These are phyloP conservation scores for Alternaria sp. DNA, from an alignment of 2,329 filamentous ascomycete species.

Conservation along the genomic window DNA sequence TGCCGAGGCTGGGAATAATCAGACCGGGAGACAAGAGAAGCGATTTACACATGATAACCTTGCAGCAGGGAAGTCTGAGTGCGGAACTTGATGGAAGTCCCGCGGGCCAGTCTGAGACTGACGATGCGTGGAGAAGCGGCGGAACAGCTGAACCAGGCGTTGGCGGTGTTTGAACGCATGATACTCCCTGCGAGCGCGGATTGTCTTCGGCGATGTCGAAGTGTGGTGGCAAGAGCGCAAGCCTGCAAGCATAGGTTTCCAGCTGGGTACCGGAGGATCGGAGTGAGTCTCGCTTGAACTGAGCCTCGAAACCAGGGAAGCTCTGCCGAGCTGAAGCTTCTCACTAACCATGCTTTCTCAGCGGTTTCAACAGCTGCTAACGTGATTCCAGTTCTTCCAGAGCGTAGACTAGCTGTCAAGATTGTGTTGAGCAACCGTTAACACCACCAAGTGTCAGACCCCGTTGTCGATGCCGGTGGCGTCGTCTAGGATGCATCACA, in stretches of 20 bases:
- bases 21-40: background rate
- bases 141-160: slow-evolving; percentile 3
- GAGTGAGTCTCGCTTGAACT: background rate
- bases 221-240: slow-evolving; percentile 9
- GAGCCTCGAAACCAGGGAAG: background rate
- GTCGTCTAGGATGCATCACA: background rate
- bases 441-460: background rate
- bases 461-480: background rate
- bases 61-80: slow-evolving; percentile 2
- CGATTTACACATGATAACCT: background rate
- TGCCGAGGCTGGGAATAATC: background rate
- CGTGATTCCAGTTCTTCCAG: slow-evolving; percentile 2
- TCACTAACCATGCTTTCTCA: background rate
- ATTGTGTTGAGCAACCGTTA: background rate
- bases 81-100: slow-evolving; percentile 3
- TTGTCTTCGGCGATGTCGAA: background rate
- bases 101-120: slow-evolving; percentile 3
- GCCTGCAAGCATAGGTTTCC: background rate
- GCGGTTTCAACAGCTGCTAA: slow-evolving; percentile 4
- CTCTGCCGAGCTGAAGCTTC: slow-evolving; percentile 3
- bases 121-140: slow-evolving; percentile 4
- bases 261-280: background rate
- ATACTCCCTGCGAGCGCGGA: background rate
- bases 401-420: background rate
- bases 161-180: slow-evolving; percentile 1